Evolutionary conservation across 768 basidiomycete genomes (phyloP), one percentile per base, ranked within the genome.

Genomic region (button mushroom (Agaricus bisporus)): DNA sequence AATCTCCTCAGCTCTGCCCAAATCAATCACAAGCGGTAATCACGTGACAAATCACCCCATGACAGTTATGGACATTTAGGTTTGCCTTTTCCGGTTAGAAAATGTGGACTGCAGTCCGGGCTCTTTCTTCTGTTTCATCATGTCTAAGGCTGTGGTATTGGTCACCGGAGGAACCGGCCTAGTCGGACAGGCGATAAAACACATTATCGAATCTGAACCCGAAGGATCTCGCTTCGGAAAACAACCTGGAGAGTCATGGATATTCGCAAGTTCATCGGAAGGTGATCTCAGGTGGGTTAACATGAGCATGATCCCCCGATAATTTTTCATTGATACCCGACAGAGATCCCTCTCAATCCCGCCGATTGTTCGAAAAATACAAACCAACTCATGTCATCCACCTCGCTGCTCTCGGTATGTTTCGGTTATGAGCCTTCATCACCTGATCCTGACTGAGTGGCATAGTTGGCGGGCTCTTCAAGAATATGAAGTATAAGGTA

Each of bases 361-460:
- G 75, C 62, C 76, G 76, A 63, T 68, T 95, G 63, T 97, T 88
- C 59, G 86, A 91, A 61, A 94, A 92, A 70, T 85, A 97, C 72
- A 86, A 90, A 64, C 94, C 95, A 0, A 95, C 91, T 0, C 88
- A 95, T 78, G 92, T 98, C 61, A 97, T 98, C 63, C 95, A 98
- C 72, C 82, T 97, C 43, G 95, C 94, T 35, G 94, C 95, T 5
- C 80, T 92, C 39, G 91, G 91, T 92, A 63, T n/a, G 83, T 63
- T 36, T 43, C 41, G 18, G 11, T 29, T n/a, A 6, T 18, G 12
- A 42, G 14, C 7, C 17, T 14, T 25, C 41, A 20, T 11, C 12
- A 42, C 29, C 50, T n/a, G 41, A 43, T 20, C 12, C 17, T 51
- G 42, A 51, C 38, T 17, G 47, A 42, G 45, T 48, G 54, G 32